phyloP scores from a whole-genome alignment of 2,329 filamentous ascomycete species.

The Fusarium paranaense region DNA sequence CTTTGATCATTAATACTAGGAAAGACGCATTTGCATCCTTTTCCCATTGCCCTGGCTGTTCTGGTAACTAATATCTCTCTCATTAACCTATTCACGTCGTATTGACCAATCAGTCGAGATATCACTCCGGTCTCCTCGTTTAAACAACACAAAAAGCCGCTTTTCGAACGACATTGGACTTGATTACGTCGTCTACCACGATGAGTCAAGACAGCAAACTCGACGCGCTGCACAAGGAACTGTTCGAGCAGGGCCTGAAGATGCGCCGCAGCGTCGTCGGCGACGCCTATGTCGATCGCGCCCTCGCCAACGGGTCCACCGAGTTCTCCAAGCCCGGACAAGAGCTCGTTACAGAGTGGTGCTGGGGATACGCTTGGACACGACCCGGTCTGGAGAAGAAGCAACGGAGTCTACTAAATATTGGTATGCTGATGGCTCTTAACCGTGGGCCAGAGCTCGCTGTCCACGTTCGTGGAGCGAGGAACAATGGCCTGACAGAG shows the following conservation, averaged over 20 bases:
- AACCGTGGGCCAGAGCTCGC: constrained; percentile 12
- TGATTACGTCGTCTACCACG: no score
- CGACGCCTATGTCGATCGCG: constrained; percentile 5
- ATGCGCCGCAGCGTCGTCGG: constrained; percentile 16
- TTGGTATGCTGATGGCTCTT: constrained; percentile 14
- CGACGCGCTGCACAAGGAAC: background rate
- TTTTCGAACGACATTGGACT: no score
- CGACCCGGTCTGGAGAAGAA: constrained; percentile 17
- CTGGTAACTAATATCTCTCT: no score
- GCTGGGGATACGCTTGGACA: constrained; percentile 22
- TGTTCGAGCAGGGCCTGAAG: constrained; percentile 10
- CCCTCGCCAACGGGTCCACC: constrained; percentile 8
- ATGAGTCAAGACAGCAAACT: no score
- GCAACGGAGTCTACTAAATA: constrained; percentile 13
- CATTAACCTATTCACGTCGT: no score
- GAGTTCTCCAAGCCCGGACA: constrained; percentile 16
- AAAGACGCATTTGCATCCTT: no score
- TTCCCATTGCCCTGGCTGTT: no score
- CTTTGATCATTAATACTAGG: no score
- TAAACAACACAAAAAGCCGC: no score
- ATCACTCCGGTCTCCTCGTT: no score
- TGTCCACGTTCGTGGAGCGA: constrained; percentile 9
- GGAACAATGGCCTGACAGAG: constrained; percentile 15
- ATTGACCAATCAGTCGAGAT: no score
- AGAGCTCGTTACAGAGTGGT: constrained; percentile 21